These are phyloP conservation scores for Porpolomopsis calyptriformis DNA, from an alignment of 768 basidiomycete species.

Conservation along the genomic window DNA sequence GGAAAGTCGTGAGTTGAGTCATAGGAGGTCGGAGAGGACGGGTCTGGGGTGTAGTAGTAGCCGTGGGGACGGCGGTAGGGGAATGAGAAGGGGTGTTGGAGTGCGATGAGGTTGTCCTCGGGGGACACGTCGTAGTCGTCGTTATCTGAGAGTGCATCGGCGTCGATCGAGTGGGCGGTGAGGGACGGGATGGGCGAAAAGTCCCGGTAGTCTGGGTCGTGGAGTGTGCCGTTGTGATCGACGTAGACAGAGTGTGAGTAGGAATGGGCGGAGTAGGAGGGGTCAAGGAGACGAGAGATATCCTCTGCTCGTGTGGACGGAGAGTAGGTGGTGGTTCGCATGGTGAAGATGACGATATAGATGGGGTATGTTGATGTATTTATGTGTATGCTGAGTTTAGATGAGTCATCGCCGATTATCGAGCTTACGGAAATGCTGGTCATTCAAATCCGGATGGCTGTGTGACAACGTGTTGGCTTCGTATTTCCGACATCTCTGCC, in stretches of 20 bases:
- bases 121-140: slow-evolving; percentile 14
- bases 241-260: slow-evolving; percentile 35
- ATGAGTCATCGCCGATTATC: no score
- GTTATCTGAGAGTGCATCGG: slow-evolving; percentile 18
- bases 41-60: slow-evolving; percentile 7
- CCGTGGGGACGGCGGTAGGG: slow-evolving; percentile 7
- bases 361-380: no score
- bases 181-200: slow-evolving; percentile 33
- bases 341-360: neutral
- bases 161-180: slow-evolving; percentile 6
- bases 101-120: slow-evolving; percentile 12
- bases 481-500: no score
- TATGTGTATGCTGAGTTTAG: no score
- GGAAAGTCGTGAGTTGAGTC: slow-evolving; percentile 13
- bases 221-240: slow-evolving; percentile 50
- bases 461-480: no score
- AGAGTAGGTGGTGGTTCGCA: slow-evolving; percentile 14
- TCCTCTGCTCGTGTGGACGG: slow-evolving; percentile 34
- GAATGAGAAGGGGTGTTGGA: slow-evolving; percentile 7
- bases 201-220: slow-evolving; percentile 59
- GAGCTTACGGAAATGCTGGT: no score
- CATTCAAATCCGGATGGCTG: no score
- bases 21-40: slow-evolving; percentile 17
- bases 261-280: slow-evolving; percentile 33
- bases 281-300: slow-evolving; percentile 56